Conservation (phyloP, 352 stramenopile species). For the Plasmopara muralis region DNA sequence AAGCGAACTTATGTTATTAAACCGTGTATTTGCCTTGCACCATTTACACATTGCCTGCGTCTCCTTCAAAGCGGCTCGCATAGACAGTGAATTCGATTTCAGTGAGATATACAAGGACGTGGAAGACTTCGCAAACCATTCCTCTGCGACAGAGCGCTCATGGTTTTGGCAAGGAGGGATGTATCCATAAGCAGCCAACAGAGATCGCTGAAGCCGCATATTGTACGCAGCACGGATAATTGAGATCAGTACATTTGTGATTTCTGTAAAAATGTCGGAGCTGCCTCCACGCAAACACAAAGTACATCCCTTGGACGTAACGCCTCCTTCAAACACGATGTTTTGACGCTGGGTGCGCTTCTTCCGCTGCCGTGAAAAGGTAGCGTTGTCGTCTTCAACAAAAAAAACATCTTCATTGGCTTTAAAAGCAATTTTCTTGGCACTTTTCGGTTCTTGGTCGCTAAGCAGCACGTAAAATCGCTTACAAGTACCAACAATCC, state of each 20-base stretch:
- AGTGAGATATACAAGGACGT: constrained; percentile 79
- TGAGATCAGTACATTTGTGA: constrained; percentile 48
- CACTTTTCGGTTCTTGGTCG: constrained; percentile 70
- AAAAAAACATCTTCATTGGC: constrained; percentile 19
- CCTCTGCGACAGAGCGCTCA: constrained; percentile 62
- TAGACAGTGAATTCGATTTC: constrained; percentile 81
- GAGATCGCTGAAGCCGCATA: constrained; percentile 61
- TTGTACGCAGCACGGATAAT: constrained; percentile 75
- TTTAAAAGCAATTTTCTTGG: constrained; percentile 42
- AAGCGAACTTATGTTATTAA: constrained; percentile 80
- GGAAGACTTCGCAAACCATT: constrained; percentile 77
- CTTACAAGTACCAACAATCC: constrained; percentile 70
- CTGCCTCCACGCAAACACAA: constrained; percentile 73
- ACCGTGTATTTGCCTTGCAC: constrained; percentile 76
- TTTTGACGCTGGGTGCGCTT: constrained; percentile 74
- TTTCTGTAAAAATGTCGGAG: constrained; percentile 55
- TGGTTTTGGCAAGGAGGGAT: constrained; percentile 42
- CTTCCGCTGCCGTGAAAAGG: constrained; percentile 20
- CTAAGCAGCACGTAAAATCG: constrained; percentile 82
- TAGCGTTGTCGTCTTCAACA: constrained; percentile 12
- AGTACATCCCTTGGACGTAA: constrained; percentile 67
- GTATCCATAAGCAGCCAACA: constrained; percentile 57
- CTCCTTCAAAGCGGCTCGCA: constrained; percentile 75
- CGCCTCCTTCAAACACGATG: constrained; percentile 80
- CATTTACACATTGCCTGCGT: constrained; percentile 77